phyloP scores from a whole-genome alignment of 768 basidiomycete genomes.

The Phlebiopsis gigantea region DNA sequence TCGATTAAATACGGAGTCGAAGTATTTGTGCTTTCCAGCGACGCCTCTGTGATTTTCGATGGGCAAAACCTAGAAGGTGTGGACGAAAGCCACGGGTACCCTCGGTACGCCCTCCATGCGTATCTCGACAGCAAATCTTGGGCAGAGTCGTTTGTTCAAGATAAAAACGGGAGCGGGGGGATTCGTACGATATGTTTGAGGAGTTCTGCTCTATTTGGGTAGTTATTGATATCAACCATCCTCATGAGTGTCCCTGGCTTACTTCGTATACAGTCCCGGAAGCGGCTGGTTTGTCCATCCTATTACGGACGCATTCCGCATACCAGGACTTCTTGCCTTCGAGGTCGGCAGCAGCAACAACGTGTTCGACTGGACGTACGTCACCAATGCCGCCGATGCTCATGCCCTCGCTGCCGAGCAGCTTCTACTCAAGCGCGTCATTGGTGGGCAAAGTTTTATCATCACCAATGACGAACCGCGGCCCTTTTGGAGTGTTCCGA shows the following conservation, averaged over 20 bases:
- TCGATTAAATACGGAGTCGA: conserved; percentile 34
- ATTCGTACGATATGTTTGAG: conserved; percentile 34
- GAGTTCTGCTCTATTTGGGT: too few species aligned
- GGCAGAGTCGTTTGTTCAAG: conserved; percentile 45
- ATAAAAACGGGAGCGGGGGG: conserved; percentile 36
- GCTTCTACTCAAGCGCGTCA: conserved; percentile 35
- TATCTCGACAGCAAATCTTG: conserved; percentile 51
- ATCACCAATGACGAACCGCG: conserved; percentile 93
- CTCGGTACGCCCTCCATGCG: conserved; percentile 35
- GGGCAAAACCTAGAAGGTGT: conserved; percentile 40
- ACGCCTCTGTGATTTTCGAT: conserved; percentile 45
- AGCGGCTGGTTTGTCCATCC: not conserved
- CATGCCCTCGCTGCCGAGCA: too few species aligned
- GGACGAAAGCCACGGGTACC: conserved; percentile 41
- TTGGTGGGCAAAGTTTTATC: conserved; percentile 89
- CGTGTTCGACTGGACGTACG: conserved; percentile 51
- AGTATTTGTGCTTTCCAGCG: conserved; percentile 49
- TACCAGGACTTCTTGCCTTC: not conserved
- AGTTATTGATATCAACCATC: too few species aligned
- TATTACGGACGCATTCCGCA: not conserved
- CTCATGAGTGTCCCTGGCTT: too few species aligned
- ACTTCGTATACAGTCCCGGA: not conserved
- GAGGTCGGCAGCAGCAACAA: conserved; percentile 30
- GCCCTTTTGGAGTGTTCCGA: conserved; percentile 89
- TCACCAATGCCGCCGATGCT: conserved; percentile 52